phyloP scores from a whole-genome alignment of 2,329 filamentous ascomycete genomes.

The Emydomyces testavorans region DNA sequence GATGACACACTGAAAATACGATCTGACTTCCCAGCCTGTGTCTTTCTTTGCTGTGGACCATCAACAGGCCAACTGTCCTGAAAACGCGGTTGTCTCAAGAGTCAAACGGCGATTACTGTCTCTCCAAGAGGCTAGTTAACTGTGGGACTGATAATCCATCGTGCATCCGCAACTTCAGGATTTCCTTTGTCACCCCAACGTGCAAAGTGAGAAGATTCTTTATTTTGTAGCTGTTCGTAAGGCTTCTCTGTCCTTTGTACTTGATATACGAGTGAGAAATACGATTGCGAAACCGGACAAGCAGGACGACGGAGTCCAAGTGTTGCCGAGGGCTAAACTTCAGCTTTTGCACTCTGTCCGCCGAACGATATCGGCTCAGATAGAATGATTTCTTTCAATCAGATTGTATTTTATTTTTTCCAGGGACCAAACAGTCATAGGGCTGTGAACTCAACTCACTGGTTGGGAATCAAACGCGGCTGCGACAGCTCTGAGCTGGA shows the following conservation, averaged over 20 bases:
- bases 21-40: neutral
- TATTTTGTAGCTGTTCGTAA: neutral
- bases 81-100: constrained; percentile 1
- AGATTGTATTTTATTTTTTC: too few relatives aligned
- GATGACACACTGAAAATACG: too few relatives aligned
- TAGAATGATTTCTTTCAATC: neutral
- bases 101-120: neutral
- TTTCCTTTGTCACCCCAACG: neutral
- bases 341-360: neutral
- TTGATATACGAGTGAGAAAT: neutral
- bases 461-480: neutral
- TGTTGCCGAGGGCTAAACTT: neutral
- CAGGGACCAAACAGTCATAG: neutral
- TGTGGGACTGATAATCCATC: too few relatives aligned
- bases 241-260: neutral
- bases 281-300: neutral
- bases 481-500: neutral
- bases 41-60: neutral
- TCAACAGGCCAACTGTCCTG: neutral
- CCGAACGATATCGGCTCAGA: neutral
- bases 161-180: neutral
- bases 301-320: neutral
- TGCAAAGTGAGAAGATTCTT: neutral
- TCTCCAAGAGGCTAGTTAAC: neutral
- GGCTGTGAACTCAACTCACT: neutral